A percentile compares a stretch with the other conserved stretches of the same genome.
phyloP scores from a whole-genome alignment of 1,139 yeast genomes.

The Blastobotrys elegans region DNA sequence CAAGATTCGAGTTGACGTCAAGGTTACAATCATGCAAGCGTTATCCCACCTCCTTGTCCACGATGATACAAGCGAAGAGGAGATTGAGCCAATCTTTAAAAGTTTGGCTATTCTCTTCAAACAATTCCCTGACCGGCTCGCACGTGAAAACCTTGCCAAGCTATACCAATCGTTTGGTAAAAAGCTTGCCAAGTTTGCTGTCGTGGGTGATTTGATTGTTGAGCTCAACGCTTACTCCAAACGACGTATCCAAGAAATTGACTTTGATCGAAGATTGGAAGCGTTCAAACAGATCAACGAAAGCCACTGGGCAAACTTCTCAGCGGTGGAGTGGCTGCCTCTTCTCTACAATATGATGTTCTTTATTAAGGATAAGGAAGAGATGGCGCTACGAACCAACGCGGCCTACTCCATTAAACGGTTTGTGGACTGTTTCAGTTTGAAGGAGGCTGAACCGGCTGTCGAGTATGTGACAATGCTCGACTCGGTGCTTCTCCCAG shows the following conservation, averaged over 20 bases:
- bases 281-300: slow-evolving; percentile 69
- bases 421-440: slow-evolving; percentile 49
- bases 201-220: slow-evolving; percentile 48
- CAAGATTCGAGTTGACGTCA: slow-evolving; percentile 52
- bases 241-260: slow-evolving; percentile 65
- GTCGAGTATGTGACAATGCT: slow-evolving; percentile 41
- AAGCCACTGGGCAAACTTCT: slow-evolving; percentile 39
- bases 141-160: slow-evolving; percentile 56
- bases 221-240: slow-evolving; percentile 67
- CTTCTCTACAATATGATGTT: slow-evolving; percentile 61
- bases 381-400: slow-evolving; percentile 73
- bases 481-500: slow-evolving; percentile 57
- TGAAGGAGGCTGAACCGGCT: slow-evolving; percentile 20
- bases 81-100: slow-evolving; percentile 50
- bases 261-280: slow-evolving; percentile 66
- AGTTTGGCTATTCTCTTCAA: slow-evolving; percentile 58
- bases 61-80: slow-evolving; percentile 50
- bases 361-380: slow-evolving; percentile 73
- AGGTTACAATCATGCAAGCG: slow-evolving; percentile 55
- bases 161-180: slow-evolving; percentile 59
- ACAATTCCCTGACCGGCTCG: slow-evolving; percentile 50
- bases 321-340: slow-evolving; percentile 73
- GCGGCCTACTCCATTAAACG: slow-evolving; percentile 63
- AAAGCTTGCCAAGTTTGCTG: slow-evolving; percentile 42
- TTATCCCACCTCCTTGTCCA: slow-evolving; percentile 50